Evolutionary conservation across 129 eudicot species (phyloP).

Genomic region (Flaveria ramosissima): DNA sequence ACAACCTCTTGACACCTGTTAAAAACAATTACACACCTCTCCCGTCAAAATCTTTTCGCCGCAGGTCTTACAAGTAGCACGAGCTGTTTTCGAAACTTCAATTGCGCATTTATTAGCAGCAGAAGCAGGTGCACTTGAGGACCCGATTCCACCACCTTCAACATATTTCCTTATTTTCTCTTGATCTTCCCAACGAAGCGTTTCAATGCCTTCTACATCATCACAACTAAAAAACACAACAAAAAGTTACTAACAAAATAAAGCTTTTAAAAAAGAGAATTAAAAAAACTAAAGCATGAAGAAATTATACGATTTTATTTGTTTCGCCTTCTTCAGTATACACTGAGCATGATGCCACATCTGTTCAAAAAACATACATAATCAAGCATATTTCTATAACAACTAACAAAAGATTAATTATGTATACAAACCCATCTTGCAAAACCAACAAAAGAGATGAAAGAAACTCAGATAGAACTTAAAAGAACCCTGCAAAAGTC

Average conservation of each 20-base stretch:
- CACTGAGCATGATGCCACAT: slow-evolving; percentile 93
- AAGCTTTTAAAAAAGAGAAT: background rate
- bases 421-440: slow-evolving; percentile 5
- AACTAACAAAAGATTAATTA: background rate
- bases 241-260: slow-evolving; percentile 4
- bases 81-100: slow-evolving; percentile 71
- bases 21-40: slow-evolving; percentile 49
- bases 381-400: background rate
- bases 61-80: slow-evolving; percentile 84
- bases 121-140: slow-evolving; percentile 35
- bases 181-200: slow-evolving; percentile 98
- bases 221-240: slow-evolving; percentile 50
- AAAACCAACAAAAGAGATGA: slow-evolving; percentile 9
- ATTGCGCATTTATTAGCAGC: slow-evolving; percentile 46
- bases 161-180: slow-evolving; percentile 69
- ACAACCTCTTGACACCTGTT: slow-evolving; percentile 3
- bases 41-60: slow-evolving; percentile 73
- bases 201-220: slow-evolving; percentile 88
- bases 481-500: too few relatives aligned
- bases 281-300: slow-evolving; percentile 7
- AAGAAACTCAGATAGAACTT: background rate
- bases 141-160: slow-evolving; percentile 51
- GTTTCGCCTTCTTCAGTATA: slow-evolving; percentile 79
- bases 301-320: slow-evolving; percentile 70
- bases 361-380: slow-evolving; percentile 46